A percentile compares a stretch with the other conserved stretches of the same genome.
phyloP scores from a whole-genome alignment of 139 green algal genomes.

The Chlorokybus atmophyticus region DNA sequence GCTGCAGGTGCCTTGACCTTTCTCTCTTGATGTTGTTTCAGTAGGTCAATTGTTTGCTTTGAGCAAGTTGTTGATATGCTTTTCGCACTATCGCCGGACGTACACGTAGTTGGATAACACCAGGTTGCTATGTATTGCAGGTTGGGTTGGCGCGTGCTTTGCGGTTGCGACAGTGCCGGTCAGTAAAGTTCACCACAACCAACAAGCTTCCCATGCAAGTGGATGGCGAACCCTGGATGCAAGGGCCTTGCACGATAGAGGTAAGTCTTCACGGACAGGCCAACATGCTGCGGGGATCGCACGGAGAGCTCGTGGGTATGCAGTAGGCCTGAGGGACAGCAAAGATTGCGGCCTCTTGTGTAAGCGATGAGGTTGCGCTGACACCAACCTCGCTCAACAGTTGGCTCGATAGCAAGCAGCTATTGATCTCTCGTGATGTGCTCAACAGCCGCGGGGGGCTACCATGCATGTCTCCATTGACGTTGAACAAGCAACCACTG shows the following conservation, averaged over 20 bases:
- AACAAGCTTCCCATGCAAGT: slow-evolving; percentile 31
- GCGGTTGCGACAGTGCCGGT: slow-evolving; percentile 43
- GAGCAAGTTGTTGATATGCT: not conserved
- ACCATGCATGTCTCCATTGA: too few relatives aligned
- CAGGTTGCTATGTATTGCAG: slow-evolving; percentile 3
- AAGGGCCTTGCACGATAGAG: slow-evolving; percentile 24
- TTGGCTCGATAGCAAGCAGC: too few relatives aligned
- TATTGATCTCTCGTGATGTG: too few relatives aligned
- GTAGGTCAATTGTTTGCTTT: slow-evolving; percentile 3
- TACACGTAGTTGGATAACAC: not conserved
- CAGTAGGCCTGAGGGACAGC: slow-evolving; percentile 32
- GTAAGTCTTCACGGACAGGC: slow-evolving; percentile 27
- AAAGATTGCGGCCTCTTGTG: too few relatives aligned
- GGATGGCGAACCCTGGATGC: slow-evolving; percentile 68
- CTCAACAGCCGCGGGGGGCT: slow-evolving; percentile 36
- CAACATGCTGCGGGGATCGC: slow-evolving; percentile 42
- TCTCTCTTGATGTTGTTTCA: not conserved
- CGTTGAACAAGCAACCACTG: too few relatives aligned
- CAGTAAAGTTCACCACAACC: slow-evolving; percentile 44
- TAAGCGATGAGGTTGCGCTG: too few relatives aligned
- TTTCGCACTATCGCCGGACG: not conserved
- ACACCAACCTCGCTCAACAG: too few relatives aligned
- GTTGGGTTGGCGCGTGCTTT: slow-evolving; percentile 31
- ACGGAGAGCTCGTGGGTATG: slow-evolving; percentile 27
- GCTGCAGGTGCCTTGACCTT: slow-evolving; percentile 48